Percentiles rank a stretch among this genome's conserved stretches.
phyloP scores from a whole-genome alignment of 2,329 filamentous ascomycete genomes.

The Verticillium alfalfae region DNA sequence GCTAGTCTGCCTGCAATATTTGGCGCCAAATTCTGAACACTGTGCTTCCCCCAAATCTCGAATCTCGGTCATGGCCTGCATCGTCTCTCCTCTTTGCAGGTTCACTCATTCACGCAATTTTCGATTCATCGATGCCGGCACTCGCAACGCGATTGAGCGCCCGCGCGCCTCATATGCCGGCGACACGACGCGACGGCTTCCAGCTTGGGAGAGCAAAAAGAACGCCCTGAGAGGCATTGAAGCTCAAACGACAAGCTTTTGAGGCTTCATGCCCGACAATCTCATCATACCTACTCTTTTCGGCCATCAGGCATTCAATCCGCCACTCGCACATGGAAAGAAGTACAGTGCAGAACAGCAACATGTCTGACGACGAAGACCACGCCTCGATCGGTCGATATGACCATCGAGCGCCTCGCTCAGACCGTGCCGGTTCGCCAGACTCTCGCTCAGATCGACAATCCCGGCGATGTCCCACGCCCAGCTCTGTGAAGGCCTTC shows the following conservation, averaged over 20 bases:
- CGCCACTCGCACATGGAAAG: background rate
- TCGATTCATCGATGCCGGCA: background rate
- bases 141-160: background rate
- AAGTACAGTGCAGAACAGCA: background rate
- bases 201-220: background rate
- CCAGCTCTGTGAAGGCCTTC: slow-evolving; percentile 97
- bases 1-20: background rate
- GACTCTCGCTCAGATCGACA: background rate
- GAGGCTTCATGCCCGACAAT: background rate
- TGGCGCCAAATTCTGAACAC: background rate
- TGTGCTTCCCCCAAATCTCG: background rate
- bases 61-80: background rate
- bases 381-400: background rate
- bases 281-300: background rate
- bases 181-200: background rate
- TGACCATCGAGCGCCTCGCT: background rate
- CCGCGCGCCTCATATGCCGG: background rate
- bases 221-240: background rate
- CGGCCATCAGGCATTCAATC: background rate
- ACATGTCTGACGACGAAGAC: background rate
- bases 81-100: background rate
- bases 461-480: slow-evolving; percentile 48
- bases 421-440: background rate
- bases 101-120: background rate
- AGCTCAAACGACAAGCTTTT: background rate